These are phyloP conservation scores for Aspergillus fructus DNA, from an alignment of 2,329 filamentous ascomycete species.

Conservation along the genomic window DNA sequence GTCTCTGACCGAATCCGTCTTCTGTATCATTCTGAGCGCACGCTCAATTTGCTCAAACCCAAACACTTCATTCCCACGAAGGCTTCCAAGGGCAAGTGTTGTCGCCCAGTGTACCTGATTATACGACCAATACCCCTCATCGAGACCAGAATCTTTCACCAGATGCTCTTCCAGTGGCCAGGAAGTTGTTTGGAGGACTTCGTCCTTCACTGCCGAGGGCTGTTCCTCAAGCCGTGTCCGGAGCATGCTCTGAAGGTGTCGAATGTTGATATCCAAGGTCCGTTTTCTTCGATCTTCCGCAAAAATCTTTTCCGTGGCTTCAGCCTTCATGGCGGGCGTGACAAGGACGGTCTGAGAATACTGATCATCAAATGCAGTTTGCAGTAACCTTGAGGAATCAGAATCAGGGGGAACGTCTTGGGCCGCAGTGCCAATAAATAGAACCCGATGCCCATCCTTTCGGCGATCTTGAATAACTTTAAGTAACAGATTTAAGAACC, in stretches of 20 bases:
- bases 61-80: slow-evolving; percentile 41
- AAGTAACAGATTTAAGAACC: slow-evolving; percentile 69
- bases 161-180: slow-evolving; percentile 31
- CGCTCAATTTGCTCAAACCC: slow-evolving; percentile 39
- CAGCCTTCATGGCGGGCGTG: slow-evolving; percentile 47
- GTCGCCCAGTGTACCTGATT: slow-evolving; percentile 62
- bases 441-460: slow-evolving; percentile 67
- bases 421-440: slow-evolving; percentile 76
- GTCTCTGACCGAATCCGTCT: slow-evolving; percentile 39
- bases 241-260: slow-evolving; percentile 66
- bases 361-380: slow-evolving; percentile 45
- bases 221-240: slow-evolving; percentile 36
- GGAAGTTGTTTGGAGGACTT: slow-evolving; percentile 29
- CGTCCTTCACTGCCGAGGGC: slow-evolving; percentile 30
- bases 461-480: slow-evolving; percentile 70
- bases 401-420: slow-evolving; percentile 44
- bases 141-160: slow-evolving; percentile 42
- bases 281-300: slow-evolving; percentile 50
- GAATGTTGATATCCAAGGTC: slow-evolving; percentile 59
- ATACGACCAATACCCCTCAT: slow-evolving; percentile 57
- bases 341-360: slow-evolving; percentile 56
- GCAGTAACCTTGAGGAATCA: slow-evolving; percentile 47
- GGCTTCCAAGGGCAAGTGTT: slow-evolving; percentile 52
- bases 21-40: slow-evolving; percentile 41
- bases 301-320: slow-evolving; percentile 42